Conservation (phyloP, 2,329 filamentous ascomycete genomes). For the Colletotrichum sp. region DNA sequence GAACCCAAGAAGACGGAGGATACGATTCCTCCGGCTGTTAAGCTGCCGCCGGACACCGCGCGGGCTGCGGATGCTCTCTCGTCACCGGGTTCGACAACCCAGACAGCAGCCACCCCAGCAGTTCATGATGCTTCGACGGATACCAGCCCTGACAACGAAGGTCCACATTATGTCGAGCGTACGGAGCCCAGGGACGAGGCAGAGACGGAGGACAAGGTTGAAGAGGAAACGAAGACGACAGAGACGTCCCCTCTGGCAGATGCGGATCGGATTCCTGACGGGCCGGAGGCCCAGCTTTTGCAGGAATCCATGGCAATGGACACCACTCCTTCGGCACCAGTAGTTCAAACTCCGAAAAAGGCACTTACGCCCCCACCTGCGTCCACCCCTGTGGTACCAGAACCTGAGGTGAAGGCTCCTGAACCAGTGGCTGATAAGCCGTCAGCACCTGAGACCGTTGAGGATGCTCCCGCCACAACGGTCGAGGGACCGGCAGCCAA, state of each 20-base stretch:
- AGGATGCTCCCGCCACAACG: background rate
- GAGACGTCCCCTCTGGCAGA: conserved; percentile 1
- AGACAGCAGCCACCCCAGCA: conserved; percentile 75
- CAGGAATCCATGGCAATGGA: conserved; percentile 42
- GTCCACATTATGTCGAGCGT: conserved; percentile 58
- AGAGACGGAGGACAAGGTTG: conserved; percentile 37
- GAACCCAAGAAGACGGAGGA: conserved; percentile 35
- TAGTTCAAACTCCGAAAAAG: conserved; percentile 13
- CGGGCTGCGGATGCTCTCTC: conserved; percentile 51
- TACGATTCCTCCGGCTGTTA: conserved; percentile 29
- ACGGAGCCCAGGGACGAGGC: conserved; percentile 37
- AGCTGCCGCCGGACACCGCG: conserved; percentile 37
- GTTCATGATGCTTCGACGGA: conserved; percentile 72
- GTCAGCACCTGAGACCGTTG: background rate
- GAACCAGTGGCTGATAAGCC: background rate
- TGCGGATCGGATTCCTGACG: conserved; percentile 27
- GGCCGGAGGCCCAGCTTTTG: conserved; percentile 48
- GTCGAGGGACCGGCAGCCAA: background rate
- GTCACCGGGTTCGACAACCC: conserved; percentile 70
- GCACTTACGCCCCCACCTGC: background rate
- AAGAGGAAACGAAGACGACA: conserved; percentile 18
- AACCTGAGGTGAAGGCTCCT: background rate
- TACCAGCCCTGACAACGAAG: conserved; percentile 76
- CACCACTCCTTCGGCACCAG: conserved; percentile 8
- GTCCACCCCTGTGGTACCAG: background rate